Evolutionary conservation across 352 stramenopile species (phyloP), one percentile per base, ranked within the genome.

Genomic region (Phytopythium boreale): DNA sequence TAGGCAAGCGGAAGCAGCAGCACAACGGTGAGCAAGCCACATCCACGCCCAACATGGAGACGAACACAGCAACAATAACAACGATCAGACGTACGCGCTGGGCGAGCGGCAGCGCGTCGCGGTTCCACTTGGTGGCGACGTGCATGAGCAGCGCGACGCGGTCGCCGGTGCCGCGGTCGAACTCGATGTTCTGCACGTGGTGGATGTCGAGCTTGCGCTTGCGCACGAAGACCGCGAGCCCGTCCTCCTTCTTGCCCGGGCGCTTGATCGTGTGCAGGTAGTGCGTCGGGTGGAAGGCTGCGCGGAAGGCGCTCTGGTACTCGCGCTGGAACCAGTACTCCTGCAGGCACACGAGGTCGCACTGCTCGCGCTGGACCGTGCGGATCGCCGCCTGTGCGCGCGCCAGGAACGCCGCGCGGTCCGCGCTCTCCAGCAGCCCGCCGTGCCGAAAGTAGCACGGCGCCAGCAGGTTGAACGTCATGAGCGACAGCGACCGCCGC

Each of bases 361-460:
- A 87, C 22, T 77, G 70, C 68, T 93, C 82, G 64, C 77, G 76
- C 62, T 93, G 84, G 64, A 95, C 83, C 24, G 82, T 69, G 57
- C 75, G 64, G 62, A 95, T 92, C 19, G 89, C 64, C 43, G 84
- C 83, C 65, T 92, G 72, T 24, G 86, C 79, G 51, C 87, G 84
- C 24, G 83, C 56, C 26, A 93, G 82, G 74, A 84, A 95, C 14
- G 84, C 75, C 39, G 59, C 58, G 49, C 69, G 64, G 63, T 93
- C 74, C 27, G 79, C 75, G 63, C 80, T 90, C 68, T 95, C 87
- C 12, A 95, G 52, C 2, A 76, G 73, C 2, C 87, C 87, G 49
- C 84, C 87, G 69, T 93, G 84, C 14, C 84, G 84, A 64, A 95
- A 95, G 77, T 95, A 95, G 76, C 87, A 95, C 58, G 87, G 87